Percentiles rank a stretch among this genome's conserved stretches.
phyloP scores from a whole-genome alignment of 495 filamentous ascomycete genomes.

The Lasiosphaeria hispida region DNA sequence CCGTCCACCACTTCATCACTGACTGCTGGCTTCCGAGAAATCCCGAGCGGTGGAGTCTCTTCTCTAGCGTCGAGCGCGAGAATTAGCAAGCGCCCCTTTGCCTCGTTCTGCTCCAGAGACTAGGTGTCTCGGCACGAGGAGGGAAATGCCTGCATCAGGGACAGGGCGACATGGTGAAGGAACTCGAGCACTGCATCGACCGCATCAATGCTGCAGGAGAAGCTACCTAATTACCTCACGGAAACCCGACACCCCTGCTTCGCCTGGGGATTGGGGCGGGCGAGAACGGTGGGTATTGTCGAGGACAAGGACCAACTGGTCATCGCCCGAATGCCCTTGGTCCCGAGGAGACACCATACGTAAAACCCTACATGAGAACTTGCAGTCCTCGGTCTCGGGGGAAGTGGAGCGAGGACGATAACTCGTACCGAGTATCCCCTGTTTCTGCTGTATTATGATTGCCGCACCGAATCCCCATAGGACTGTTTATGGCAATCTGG shows the following conservation, averaged over 20 bases:
- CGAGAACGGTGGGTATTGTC: not conserved
- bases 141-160: not conserved
- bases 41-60: constrained; percentile 18
- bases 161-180: no score
- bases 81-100: constrained; percentile 16
- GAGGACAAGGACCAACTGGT: no score
- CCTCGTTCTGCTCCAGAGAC: constrained; percentile 1
- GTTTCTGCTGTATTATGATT: no score
- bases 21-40: constrained; percentile 22
- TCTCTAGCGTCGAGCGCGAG: constrained; percentile 22
- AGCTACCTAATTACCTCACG: constrained; percentile 9
- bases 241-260: constrained; percentile 2
- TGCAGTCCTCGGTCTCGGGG: not conserved
- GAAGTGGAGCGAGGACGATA: not conserved
- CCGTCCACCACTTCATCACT: no score
- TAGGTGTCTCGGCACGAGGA: constrained; percentile 10
- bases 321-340: not conserved
- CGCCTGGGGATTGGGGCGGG: not conserved
- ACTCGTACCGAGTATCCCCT: no score
- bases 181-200: not conserved
- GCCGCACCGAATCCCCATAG: no score
- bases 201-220: not conserved
- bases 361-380: constrained; percentile 1
- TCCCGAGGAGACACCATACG: not conserved
- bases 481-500: no score